phyloP scores from a whole-genome alignment of 208 protist species.

The Leishmania amazonensis region DNA sequence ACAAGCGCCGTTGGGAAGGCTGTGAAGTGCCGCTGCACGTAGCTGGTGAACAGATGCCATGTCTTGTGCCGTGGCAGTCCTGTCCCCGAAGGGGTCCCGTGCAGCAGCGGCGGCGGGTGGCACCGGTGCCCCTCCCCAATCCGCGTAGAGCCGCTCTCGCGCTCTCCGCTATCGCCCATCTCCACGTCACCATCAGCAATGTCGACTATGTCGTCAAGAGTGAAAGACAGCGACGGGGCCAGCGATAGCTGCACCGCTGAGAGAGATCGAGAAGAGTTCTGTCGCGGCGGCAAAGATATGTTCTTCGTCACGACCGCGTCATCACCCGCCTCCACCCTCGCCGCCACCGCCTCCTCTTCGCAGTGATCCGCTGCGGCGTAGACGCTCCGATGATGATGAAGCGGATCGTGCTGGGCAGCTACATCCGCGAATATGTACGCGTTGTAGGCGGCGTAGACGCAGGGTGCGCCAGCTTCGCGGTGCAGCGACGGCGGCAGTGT shows the following conservation, averaged over 20 bases:
- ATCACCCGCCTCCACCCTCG: not conserved
- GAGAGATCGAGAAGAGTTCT: not conserved
- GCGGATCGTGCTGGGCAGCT: not conserved
- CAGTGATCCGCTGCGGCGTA: not conserved
- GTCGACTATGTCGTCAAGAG: conserved; percentile 19
- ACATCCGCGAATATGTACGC: conserved; percentile 11
- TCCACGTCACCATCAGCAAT: not conserved
- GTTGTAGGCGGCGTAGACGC: conserved; percentile 8
- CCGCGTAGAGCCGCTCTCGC: not conserved
- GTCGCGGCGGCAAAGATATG: not conserved
- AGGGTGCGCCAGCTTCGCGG: not conserved
- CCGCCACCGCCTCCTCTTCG: not conserved
- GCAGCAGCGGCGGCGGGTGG: not conserved
- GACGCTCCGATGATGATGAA: not conserved
- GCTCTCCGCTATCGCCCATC: not conserved
- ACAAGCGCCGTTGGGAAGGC: conserved; percentile 83
- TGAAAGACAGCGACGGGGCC: conserved; percentile 31
- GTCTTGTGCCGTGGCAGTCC: conserved; percentile 18
- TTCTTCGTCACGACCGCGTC: too few relatives aligned
- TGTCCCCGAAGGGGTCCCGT: not conserved
- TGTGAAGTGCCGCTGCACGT: conserved; percentile 52
- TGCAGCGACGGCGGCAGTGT: too few relatives aligned
- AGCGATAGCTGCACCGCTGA: conserved; percentile 13
- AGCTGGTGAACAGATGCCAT: conserved; percentile 66
- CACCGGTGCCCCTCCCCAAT: not conserved